Percentiles rank a stretch among this genome's conserved stretches.
These are phyloP conservation scores for Penicillium dipodomyicola DNA, from an alignment of 495 filamentous ascomycete genomes.

Conservation along the genomic window DNA sequence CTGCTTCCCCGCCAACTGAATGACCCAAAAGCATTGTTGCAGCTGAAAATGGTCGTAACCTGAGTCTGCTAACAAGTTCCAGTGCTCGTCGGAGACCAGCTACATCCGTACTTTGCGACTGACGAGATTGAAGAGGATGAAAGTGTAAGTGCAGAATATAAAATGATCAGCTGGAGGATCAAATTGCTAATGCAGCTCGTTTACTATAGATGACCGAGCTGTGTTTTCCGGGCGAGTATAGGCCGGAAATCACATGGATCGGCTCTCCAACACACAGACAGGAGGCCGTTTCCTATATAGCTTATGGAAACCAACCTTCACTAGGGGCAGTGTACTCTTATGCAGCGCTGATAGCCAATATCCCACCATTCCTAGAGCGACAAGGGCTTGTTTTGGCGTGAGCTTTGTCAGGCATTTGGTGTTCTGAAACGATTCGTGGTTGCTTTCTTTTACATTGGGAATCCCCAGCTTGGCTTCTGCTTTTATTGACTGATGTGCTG, in stretches of 20 bases:
- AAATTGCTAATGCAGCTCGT: background rate
- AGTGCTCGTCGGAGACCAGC: background rate
- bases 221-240: background rate
- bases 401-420: background rate
- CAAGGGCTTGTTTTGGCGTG: background rate
- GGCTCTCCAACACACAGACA: slow-evolving; percentile 19
- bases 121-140: background rate
- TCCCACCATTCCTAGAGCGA: slow-evolving; percentile 17
- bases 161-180: background rate
- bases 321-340: slow-evolving; percentile 18
- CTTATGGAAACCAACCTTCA: slow-evolving; percentile 24
- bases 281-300: slow-evolving; percentile 20
- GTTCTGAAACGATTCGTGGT: background rate
- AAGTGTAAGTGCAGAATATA: background rate
- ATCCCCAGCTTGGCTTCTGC: background rate
- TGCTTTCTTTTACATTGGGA: background rate
- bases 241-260: slow-evolving; percentile 22
- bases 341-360: slow-evolving; percentile 25
- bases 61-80: background rate
- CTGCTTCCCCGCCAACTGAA: too few species aligned
- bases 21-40: too few species aligned
- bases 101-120: background rate
- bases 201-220: background rate
- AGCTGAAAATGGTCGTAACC: too few species aligned
- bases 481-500: background rate